Percentiles rank a stretch among this genome's conserved stretches.
These are phyloP conservation scores for Xylaria sp. DNA, from an alignment of 2,329 filamentous ascomycete species.

Conservation along the genomic window DNA sequence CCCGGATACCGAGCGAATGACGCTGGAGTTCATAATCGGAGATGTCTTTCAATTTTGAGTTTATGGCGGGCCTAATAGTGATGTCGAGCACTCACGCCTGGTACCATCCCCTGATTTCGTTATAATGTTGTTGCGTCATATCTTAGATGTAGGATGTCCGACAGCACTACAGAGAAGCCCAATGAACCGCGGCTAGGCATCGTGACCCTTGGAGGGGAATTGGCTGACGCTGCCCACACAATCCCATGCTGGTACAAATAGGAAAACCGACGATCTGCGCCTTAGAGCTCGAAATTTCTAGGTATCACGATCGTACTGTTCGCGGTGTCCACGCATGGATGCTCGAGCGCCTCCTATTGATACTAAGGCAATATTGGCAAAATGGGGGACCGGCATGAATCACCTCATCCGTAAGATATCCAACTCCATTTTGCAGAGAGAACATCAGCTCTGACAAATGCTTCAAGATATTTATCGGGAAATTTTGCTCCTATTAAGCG, in stretches of 20 bases:
- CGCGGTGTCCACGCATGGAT: neutral
- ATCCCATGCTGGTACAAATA: neutral
- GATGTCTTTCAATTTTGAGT: slow-evolving; percentile 27
- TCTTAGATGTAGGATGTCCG: neutral
- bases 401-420: slow-evolving; percentile 47
- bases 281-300: neutral
- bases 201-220: neutral
- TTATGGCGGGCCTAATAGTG: slow-evolving; percentile 24
- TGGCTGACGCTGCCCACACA: neutral
- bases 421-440: no score
- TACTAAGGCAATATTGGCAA: neutral
- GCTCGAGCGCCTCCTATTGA: neutral
- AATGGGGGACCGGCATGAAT: slow-evolving; percentile 39
- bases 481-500: slow-evolving; percentile 76
- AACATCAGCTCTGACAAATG: neutral
- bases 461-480: slow-evolving; percentile 67
- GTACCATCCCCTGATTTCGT: neutral
- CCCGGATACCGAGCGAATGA: slow-evolving; percentile 9
- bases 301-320: neutral
- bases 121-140: slow-evolving; percentile 20
- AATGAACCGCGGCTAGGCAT: neutral
- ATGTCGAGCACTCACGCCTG: slow-evolving; percentile 15
- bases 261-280: neutral
- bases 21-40: slow-evolving; percentile 9
- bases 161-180: neutral